Base-by-base conservation (phyloP, 495 filamentous ascomycete species). In the Pseudomonodictys pantanalensis region DNA sequence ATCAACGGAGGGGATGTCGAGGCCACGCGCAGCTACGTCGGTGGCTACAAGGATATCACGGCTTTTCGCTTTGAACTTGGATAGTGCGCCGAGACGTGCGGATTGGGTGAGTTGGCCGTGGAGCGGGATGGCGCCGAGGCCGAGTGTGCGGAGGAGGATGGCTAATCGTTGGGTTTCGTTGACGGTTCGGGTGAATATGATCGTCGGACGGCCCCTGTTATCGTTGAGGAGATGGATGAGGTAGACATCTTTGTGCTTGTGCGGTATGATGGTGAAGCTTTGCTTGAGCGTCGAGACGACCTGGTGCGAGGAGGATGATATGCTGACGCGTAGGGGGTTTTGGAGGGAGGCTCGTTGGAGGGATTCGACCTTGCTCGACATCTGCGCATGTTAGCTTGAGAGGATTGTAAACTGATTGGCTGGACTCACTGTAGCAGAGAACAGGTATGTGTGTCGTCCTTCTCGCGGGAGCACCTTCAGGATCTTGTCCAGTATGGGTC, bases 1-100 rank as follows among this genome's bases (percentile, higher is more conserved):
- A 59, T 96, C 92, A 2, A 98, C 93, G 43, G 83, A 84, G 20
- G 92, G 91, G 57, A 97, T 95, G 81, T 98, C 93, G 7, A 98
- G 79, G 77, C 93, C 93, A 66, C 93, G 83, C 8, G 93, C 90
- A 3, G 95, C 93, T 24, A 97, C 91, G 69, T 97, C 93, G 0
- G 92, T 97, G 0, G 92, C 92, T n/a, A 97, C 87, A 12, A 97
- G 82, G 56, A 98, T 92, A 55, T 92, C 81, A 9, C 91, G 78
- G 46, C 76, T 80, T 11, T 86, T 81, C 1, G 84, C 80, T 10
- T 85, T 83, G 78, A 98, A 97, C 72, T 96, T 97, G 66, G 85
- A 86, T 12, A 97, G 77, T 0, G 93, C 86, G 8, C 88, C 92
- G 0, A 98, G 73, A 23, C 93, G 88, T 4, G 89, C 78, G 5